phyloP scores from a whole-genome alignment of 805 yeast genomes.

The Vanderwaltozyma yarrowii region DNA sequence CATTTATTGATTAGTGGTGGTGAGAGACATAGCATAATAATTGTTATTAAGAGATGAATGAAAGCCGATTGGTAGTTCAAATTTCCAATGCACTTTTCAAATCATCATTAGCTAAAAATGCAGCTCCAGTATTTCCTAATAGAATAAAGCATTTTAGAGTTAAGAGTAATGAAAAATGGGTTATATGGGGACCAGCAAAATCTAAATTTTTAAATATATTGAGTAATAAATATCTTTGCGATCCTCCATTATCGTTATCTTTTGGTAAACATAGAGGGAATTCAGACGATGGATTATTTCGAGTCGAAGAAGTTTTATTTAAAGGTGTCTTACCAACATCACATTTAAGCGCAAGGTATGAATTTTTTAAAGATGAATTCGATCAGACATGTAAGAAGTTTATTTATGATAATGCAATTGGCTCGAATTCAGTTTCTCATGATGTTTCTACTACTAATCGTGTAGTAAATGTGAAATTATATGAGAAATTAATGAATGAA shows the following conservation, averaged over 20 bases:
- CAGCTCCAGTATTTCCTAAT: constrained; percentile 18
- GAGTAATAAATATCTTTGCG: constrained; percentile 19
- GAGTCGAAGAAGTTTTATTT: constrained; percentile 32
- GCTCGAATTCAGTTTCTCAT: constrained; percentile 36
- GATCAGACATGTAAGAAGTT: constrained; percentile 61
- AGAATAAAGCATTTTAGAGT: constrained; percentile 15
- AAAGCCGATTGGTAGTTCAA: neutral
- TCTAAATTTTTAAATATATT: constrained; percentile 19
- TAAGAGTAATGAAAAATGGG: constrained; percentile 32
- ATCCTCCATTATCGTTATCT: constrained; percentile 18
- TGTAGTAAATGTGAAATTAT: constrained; percentile 27
- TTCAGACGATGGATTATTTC: constrained; percentile 3
- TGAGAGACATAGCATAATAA: too few species aligned
- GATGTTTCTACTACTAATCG: constrained; percentile 22
- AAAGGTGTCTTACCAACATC: constrained; percentile 43
- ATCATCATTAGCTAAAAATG: constrained; percentile 30
- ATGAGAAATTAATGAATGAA: constrained; percentile 35
- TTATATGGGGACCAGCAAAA: constrained; percentile 30
- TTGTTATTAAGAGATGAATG: too few species aligned
- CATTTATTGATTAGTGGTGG: too few species aligned
- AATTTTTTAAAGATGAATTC: constrained; percentile 72
- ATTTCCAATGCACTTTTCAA: constrained; percentile 29
- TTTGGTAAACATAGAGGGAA: constrained; percentile 6
- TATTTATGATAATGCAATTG: constrained; percentile 39
- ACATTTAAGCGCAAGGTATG: constrained; percentile 84